phyloP scores from a whole-genome alignment of 495 filamentous ascomycete genomes.

The Lophium mytilinum region DNA sequence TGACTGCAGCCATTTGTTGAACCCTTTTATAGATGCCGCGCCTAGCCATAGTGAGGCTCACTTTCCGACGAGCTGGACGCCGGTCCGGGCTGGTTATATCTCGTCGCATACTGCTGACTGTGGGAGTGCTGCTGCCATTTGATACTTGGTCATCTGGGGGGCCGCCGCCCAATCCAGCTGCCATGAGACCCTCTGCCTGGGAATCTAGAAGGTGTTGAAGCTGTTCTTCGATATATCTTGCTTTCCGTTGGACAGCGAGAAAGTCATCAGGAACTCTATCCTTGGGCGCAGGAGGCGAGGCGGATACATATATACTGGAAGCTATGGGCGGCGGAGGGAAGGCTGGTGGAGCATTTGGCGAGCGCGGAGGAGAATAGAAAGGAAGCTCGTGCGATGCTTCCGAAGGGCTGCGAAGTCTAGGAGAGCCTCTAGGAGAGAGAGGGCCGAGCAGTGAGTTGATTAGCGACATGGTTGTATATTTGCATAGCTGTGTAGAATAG shows the following conservation, averaged over 20 bases:
- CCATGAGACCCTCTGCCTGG: slow-evolving; percentile 65
- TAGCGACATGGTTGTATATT: background rate
- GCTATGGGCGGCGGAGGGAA: slow-evolving; percentile 22
- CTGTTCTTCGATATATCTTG: slow-evolving; percentile 59
- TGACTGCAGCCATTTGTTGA: slow-evolving; percentile 59
- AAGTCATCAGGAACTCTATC: slow-evolving; percentile 26
- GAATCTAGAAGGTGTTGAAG: slow-evolving; percentile 78
- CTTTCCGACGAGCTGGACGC: slow-evolving; percentile 24
- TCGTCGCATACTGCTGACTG: slow-evolving; percentile 29
- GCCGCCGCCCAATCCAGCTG: slow-evolving; percentile 38
- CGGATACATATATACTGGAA: slow-evolving; percentile 12
- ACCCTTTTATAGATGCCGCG: slow-evolving; percentile 65
- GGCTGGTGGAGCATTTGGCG: background rate
- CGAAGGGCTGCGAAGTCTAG: background rate
- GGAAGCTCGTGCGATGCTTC: background rate
- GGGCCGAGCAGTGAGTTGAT: background rate
- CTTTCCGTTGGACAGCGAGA: slow-evolving; percentile 41
- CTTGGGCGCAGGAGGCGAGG: background rate
- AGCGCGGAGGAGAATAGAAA: background rate
- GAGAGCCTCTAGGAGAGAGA: background rate
- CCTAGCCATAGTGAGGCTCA: slow-evolving; percentile 57
- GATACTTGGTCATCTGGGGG: slow-evolving; percentile 35
- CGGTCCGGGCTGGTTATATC: slow-evolving; percentile 23
- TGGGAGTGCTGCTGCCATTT: slow-evolving; percentile 44
- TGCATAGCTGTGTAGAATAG: too few relatives aligned